A percentile compares a stretch with the other conserved stretches of the same genome.
Conservation (phyloP, 176 grass and related monocot genomes). For the Triticum timopheevii region DNA sequence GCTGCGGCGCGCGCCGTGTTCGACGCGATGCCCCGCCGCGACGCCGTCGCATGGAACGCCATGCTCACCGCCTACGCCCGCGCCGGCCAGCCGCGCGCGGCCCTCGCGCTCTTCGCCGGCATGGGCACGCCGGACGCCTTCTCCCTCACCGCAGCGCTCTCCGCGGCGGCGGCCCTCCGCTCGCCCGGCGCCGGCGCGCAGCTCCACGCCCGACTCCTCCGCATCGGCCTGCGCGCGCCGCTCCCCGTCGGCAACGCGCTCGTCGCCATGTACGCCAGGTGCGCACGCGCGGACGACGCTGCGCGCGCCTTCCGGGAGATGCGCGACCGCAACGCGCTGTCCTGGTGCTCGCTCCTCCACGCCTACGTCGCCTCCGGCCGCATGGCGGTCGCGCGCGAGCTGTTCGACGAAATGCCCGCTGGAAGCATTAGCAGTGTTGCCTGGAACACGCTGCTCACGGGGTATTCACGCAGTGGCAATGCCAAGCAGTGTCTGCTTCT, state of each 20-base stretch:
- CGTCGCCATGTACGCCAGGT: conserved; percentile 65
- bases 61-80: conserved; percentile 66
- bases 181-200: conserved; percentile 22
- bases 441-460: conserved; percentile 64
- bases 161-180: conserved; percentile 36
- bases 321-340: conserved; percentile 46
- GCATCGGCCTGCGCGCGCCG: conserved; percentile 37
- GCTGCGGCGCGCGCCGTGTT: conserved; percentile 50
- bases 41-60: conserved; percentile 66
- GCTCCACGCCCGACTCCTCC: conserved; percentile 55
- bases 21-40: conserved; percentile 56
- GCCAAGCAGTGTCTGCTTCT: conserved; percentile 22
- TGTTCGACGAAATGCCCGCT: conserved; percentile 56
- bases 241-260: conserved; percentile 68
- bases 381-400: conserved; percentile 11
- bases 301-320: conserved; percentile 50
- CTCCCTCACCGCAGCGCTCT: conserved; percentile 51
- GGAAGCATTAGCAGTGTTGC: conserved; percentile 40
- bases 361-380: conserved; percentile 14
- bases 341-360: conserved; percentile 70
- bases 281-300: conserved; percentile 34
- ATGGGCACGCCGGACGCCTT: conserved; percentile 45
- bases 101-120: conserved; percentile 47
- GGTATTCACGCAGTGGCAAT: conserved; percentile 44
- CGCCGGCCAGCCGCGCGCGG: conserved; percentile 32